Base-by-base conservation (phyloP, 208 protist species). In the Endotrypanum monterogeii region DNA sequence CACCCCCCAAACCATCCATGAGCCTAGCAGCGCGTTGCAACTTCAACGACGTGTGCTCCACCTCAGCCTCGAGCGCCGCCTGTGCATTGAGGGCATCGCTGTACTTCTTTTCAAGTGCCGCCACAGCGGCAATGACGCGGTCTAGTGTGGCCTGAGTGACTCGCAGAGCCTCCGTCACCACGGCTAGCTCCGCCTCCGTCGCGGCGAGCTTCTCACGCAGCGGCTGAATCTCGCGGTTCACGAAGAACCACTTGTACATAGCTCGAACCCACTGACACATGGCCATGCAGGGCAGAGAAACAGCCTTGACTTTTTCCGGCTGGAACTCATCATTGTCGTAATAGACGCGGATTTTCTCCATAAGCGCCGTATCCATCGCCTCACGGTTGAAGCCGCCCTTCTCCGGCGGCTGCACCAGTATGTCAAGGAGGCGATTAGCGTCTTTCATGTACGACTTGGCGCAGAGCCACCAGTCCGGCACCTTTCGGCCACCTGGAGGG, bases 191-290 rank as follows among this genome's bases (percentile, higher is more conserved):
- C 69, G 76, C 85, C 82, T 99, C 88, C 18, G 98, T 94, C 9
- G 87, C 79, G 7, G 80, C 79, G 32, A 99, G 88, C 55, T 78
- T 85, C 72, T 91, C 86, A 48, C 96, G 89, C 73, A 99, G 94
- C 5, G 98, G 98, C 72, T 96, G 88, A 61, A 99, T 98, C 67
- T 95, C 88, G 54, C 95, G 96, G 75, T 98, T 96, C 18, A 99
- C 98, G 77, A 97, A 95, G 84, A 99, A 98, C 89, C 98, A 99
- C 76, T 95, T 95, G 86, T 98, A 94, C 97, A 99, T 99, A 70
- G 98, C 98, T 25, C 94, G 94, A 74, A 99, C 98, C 98, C 98
- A 99, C 78, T 95, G 86, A 79, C 98, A 99, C 89, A 99, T 98
- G 73, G 98, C 97, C 83, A 98, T 98, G 83, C 98, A 99, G 41